phyloP scores from a whole-genome alignment of 345 rosid species.

The Camelina laxa region DNA sequence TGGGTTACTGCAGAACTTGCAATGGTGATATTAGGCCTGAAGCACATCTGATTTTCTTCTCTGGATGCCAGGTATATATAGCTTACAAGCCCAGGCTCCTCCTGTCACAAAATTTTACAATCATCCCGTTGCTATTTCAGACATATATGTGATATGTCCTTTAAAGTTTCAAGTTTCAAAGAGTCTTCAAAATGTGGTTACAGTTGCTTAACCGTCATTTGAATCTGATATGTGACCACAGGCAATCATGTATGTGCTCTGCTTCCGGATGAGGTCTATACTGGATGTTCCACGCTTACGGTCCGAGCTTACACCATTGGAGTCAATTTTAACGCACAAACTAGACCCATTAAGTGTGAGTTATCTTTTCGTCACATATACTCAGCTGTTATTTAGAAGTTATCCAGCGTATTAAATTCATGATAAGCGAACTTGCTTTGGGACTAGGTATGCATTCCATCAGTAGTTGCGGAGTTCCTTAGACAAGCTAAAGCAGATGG shows the following conservation, averaged over 20 bases:
- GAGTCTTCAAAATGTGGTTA: background rate
- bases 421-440: conserved; percentile 14
- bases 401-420: background rate
- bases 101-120: background rate
- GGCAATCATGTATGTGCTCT: conserved; percentile 89
- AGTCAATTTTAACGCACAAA: conserved; percentile 62
- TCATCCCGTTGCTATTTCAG: conserved; percentile 1
- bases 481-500: conserved; percentile 82
- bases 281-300: conserved; percentile 65
- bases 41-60: conserved; percentile 65
- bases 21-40: conserved; percentile 58
- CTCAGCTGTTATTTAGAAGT: conserved; percentile 15
- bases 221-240: conserved; percentile 41
- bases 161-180: background rate
- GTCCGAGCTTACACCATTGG: conserved; percentile 71
- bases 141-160: background rate
- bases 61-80: conserved; percentile 80
- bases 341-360: conserved; percentile 76
- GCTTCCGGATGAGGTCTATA: conserved; percentile 84
- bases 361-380: background rate
- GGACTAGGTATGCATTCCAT: conserved; percentile 81
- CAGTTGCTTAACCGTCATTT: background rate
- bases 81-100: background rate
- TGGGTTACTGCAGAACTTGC: conserved; percentile 56
- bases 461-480: conserved; percentile 79